Conservation (phyloP, 78 protist genomes). For the Chrysochromulina tobinii region DNA sequence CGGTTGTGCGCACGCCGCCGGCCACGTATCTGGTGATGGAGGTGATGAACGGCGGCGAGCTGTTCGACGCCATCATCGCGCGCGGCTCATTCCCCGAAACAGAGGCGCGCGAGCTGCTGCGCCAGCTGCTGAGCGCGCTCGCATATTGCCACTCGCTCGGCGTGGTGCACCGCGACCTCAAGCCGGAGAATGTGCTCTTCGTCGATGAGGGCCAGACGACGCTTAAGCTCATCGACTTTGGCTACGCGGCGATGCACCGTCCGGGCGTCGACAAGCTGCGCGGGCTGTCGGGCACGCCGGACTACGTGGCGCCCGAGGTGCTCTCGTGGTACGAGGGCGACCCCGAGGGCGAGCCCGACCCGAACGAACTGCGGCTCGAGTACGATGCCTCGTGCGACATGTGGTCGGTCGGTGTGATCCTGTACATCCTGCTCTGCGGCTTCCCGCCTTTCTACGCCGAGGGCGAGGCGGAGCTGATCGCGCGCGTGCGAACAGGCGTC, state of each 20-base stretch:
- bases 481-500: neutral
- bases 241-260: neutral
- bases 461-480: neutral
- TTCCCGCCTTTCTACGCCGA: neutral
- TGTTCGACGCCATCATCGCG: neutral
- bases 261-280: no score
- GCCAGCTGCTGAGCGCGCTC: neutral
- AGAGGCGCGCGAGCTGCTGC: neutral
- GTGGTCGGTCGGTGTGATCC: conserved; percentile 54
- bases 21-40: conserved; percentile 43
- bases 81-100: neutral
- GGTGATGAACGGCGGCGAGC: conserved; percentile 64
- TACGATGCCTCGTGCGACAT: conserved; percentile 38
- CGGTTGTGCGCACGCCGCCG: neutral
- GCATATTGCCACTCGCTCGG: neutral
- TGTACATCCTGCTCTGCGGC: conserved; percentile 19
- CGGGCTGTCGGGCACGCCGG: conserved; percentile 40
- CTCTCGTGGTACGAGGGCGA: neutral
- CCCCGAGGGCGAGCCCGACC: neutral
- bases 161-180: conserved; percentile 6
- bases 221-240: conserved; percentile 47
- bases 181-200: conserved; percentile 17
- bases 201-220: neutral
- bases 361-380: neutral
- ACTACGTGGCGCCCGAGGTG: conserved; percentile 55